phyloP scores from a whole-genome alignment of 306 rosid species.

The Rosa multiflora region DNA sequence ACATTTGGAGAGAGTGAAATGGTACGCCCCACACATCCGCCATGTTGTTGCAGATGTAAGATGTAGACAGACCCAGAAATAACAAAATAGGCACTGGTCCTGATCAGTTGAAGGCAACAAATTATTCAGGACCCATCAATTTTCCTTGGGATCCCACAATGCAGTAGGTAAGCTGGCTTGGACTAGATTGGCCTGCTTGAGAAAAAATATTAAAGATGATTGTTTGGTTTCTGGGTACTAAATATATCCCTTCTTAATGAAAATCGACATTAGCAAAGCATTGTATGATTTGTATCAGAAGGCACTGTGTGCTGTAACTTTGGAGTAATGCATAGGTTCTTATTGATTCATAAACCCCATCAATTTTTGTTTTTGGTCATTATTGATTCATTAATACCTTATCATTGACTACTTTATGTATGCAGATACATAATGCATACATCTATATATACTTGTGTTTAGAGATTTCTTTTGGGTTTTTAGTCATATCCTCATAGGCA shows the following conservation, averaged over 20 bases:
- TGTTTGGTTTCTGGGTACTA: not conserved
- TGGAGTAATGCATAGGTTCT: not conserved
- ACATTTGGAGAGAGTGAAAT: slow-evolving; percentile 87
- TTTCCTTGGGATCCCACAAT: not conserved
- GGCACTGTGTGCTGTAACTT: not conserved
- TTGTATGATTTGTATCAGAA: not conserved
- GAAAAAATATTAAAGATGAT: not conserved
- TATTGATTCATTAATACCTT: not conserved
- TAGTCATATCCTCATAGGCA: not conserved
- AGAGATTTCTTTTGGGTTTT: not conserved
- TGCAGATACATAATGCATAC: not conserved
- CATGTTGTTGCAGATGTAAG: slow-evolving; percentile 82
- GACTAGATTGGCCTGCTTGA: not conserved
- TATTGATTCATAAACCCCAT: not conserved
- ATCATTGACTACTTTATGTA: not conserved
- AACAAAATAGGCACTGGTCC: not conserved
- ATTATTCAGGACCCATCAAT: not conserved
- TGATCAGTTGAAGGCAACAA: slow-evolving; percentile 8
- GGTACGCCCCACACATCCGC: slow-evolving; percentile 94
- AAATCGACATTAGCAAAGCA: not conserved
- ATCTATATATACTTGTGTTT: not conserved
- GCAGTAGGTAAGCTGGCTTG: not conserved
- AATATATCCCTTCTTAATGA: not conserved
- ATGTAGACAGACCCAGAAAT: slow-evolving; percentile 50
- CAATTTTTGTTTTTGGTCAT: not conserved